phyloP scores from a whole-genome alignment of 1,284 basidiomycete genomes.

The Apiotrichum veenhuisii region DNA sequence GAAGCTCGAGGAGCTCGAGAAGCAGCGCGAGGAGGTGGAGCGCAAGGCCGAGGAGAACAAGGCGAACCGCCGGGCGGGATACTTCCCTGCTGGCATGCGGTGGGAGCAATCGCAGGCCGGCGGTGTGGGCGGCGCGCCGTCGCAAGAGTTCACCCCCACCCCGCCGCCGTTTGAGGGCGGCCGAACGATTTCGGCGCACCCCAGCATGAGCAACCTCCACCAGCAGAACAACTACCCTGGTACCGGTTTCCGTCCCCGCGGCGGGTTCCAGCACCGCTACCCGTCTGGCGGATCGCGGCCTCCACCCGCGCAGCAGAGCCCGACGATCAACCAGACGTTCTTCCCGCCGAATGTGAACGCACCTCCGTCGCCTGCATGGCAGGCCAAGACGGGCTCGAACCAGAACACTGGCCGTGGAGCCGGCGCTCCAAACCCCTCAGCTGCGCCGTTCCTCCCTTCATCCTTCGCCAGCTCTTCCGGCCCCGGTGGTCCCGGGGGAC shows the following conservation, averaged over 20 bases:
- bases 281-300: conserved; percentile 30
- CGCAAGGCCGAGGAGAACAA: conserved; percentile 37
- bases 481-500: not conserved
- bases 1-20: conserved; percentile 41
- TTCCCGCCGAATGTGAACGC: conserved; percentile 1
- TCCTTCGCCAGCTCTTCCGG: conserved; percentile 6
- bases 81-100: conserved; percentile 10
- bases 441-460: conserved; percentile 38
- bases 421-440: conserved; percentile 34
- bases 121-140: not conserved
- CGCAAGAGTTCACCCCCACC: not conserved
- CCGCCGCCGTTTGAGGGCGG: not conserved
- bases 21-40: conserved; percentile 36
- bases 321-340: conserved; percentile 5
- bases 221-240: conserved; percentile 17
- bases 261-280: conserved; percentile 34
- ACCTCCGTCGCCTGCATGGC: conserved; percentile 9
- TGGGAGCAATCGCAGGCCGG: conserved; percentile 1
- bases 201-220: conserved; percentile 5
- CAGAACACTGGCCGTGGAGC: not conserved
- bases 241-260: conserved; percentile 31
- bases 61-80: conserved; percentile 18
- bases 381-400: not conserved
- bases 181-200: not conserved
- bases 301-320: conserved; percentile 3